Base-by-base conservation (phyloP, 371 early-diverging fungal species). In the Mycotypha africana region DNA sequence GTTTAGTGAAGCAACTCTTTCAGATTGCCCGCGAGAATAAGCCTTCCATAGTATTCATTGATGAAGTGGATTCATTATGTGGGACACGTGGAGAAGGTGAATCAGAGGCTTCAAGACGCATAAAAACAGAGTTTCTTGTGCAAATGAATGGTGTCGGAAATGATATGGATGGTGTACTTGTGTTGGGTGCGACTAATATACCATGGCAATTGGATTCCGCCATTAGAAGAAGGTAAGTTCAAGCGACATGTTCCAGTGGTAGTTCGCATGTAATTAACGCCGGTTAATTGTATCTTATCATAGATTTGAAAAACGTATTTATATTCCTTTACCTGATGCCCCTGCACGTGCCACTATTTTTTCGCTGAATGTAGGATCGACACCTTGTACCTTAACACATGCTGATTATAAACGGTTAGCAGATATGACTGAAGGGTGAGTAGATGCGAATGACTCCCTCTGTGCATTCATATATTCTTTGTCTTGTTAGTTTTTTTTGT, bases 61-160 rank as follows among this genome's bases (percentile, higher is more conserved):
- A 97, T 71, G 97, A 97, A 64, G 88, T 98, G 11, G 98, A 98
- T 70, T 94, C 96, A 3, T 69, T 98, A 26, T 92, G 93, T 60
- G 92, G 95, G 14, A 62, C 87, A 17, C 82, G 97, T 39, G 94
- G 96, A 16, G 96, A 95, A 51, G 95, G 95, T n/a, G 96, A 97
- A 70, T 81, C 82, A 20, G 98, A 98, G 60, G 95, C 98, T 8
- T 82, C 87, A 30, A 71, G 95, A 31, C 78, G 97, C 45, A 93
- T 98, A 67, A 80, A 82, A 53, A 89, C 89, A 0, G 95, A 98
- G 70, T 88, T 98, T 39, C 74, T 97, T n/a, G 95, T 97, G 22
- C 97, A 95, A 66, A 95, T 96, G 95, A 91, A 98, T 56, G 98
- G 98, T 45, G 95, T 95, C 4, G 95, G 95, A n/a, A 85, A 91